Evolutionary conservation across 352 stramenopile species (phyloP), one percentile per base, ranked within the genome.

Genomic region (Elongisporangium undulatum): DNA sequence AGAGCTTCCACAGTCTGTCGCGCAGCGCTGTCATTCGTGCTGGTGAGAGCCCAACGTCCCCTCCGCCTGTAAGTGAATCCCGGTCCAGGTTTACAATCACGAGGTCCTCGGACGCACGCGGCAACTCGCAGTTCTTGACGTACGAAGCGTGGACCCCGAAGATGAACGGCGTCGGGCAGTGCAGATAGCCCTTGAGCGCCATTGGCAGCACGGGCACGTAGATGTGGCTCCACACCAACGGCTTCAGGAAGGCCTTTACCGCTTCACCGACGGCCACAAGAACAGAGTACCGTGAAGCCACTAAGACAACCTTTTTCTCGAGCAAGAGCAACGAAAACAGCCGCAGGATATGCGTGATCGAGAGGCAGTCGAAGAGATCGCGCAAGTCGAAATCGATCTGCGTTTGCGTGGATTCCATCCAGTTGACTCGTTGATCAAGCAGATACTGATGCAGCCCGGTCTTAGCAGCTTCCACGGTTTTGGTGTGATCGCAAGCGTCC

Each of bases 101-200:
- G 0, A 89, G 48, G 19, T 89, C 79, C 12, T 74, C 71, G 16
- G 72, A 82, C 17, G 74, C 62, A 39, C 71, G 68, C 0, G 77
- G 77, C 8, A 84, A 59, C 23, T 85, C 75, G 34, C 80, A 77
- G 13, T 67, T 56, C 26, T 72, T 74, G 12, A 74, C 72, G 38
- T 86, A 92, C 21, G 71, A 80, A 8, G 73, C 71, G 60, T 92
- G 84, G 2, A 94, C 58, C 1, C 84, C 84, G 45, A 94, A 91
- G 49, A 94, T 78, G 58, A 90, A 94, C 8, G 82, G 82, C 2
- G 82, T 91, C 48, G 84, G 84, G 59, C 82, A 94, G 50, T 91
- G 80, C 4, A 94, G 61, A 50, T 76, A 91, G 2, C 70, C 80
- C 63, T 85, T 77, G 49, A 94, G 74, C 1, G 66, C 58, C 13